Evolutionary conservation across 176 grass and related monocot genomes (phyloP), one percentile per base, ranked within the genome.

Genomic region (Typha latifolia): DNA sequence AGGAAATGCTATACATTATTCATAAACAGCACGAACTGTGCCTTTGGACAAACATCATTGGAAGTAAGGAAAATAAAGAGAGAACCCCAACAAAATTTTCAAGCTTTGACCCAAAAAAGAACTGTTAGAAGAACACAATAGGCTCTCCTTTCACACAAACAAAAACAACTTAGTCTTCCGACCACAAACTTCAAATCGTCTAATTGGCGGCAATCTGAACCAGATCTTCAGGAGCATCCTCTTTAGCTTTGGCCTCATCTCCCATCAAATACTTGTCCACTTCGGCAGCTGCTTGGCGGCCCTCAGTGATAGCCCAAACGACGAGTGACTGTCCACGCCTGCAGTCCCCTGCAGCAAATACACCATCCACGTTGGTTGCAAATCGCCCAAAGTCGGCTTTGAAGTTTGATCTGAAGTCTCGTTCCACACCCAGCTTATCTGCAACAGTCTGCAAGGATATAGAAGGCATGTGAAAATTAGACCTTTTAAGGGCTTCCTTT

Each of bases 251-350:
- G 14, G 48, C 73, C 72, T 80, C 80, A 56, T 87, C 74, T 72
- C 61, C 84, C 71, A 76, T 83, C 48, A 99, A 75, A 64, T 85
- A 99, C 55, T 78, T 87, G 49, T 99, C 94, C 0, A 85, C 86
- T 4, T 81, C 56, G 4, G 89, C 75, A 61, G 89, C 95, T 62
- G 89, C 86, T 72, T 93, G 79, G 34, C 95, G 86, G 32, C 95
- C 95, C 79, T 99, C 95, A 0, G 84, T 99, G 79, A 94, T 99
- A 61, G 95, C 95, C 94, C 95, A 99, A 74, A 99, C 95, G 8
- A 99, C 95, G 2, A 99, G 70, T 13, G 95, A 99, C 73, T 99
- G 95, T 5, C 95, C 95, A 20, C 95, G 89, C 64, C 95, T 84
- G 48, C 95, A 99, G 74, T 99, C 95, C 26, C 95, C 95, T 0